Percentiles rank a stretch among this genome's conserved stretches.
Conservation (phyloP, 192 early-diverging fungal species). For the Paraglomus occultum region DNA sequence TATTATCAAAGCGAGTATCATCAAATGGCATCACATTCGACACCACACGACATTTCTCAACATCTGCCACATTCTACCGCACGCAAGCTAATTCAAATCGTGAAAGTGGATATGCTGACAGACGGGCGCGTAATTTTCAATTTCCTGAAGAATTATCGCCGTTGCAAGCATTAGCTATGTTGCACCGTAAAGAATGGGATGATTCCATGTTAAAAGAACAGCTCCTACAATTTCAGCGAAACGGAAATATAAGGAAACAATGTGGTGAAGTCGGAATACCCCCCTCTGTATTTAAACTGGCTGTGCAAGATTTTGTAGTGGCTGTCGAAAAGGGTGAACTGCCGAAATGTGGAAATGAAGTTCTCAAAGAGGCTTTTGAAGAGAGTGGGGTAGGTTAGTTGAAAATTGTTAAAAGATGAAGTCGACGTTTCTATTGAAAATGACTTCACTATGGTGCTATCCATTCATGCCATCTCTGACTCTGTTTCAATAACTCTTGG, state of each 20-base stretch:
- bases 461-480: not conserved
- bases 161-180: too few relatives aligned
- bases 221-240: not conserved
- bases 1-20: too few relatives aligned
- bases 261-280: not conserved
- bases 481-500: not conserved
- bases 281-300: not conserved
- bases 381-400: slow-evolving; percentile 25
- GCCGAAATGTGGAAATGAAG: not conserved
- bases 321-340: not conserved
- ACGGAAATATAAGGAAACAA: not conserved
- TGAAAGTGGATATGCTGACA: too few relatives aligned
- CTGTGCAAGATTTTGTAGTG: not conserved
- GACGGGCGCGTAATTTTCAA: too few relatives aligned
- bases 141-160: too few relatives aligned
- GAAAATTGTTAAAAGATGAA: not conserved
- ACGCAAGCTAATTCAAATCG: too few relatives aligned
- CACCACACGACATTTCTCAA: too few relatives aligned
- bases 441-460: not conserved
- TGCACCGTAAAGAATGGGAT: too few relatives aligned
- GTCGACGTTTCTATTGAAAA: not conserved
- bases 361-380: not conserved
- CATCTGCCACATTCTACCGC: too few relatives aligned
- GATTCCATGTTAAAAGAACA: not conserved
- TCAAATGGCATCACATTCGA: too few relatives aligned